phyloP scores from a whole-genome alignment of 2,329 filamentous ascomycete genomes.

The Amylocarpus encephaloides region DNA sequence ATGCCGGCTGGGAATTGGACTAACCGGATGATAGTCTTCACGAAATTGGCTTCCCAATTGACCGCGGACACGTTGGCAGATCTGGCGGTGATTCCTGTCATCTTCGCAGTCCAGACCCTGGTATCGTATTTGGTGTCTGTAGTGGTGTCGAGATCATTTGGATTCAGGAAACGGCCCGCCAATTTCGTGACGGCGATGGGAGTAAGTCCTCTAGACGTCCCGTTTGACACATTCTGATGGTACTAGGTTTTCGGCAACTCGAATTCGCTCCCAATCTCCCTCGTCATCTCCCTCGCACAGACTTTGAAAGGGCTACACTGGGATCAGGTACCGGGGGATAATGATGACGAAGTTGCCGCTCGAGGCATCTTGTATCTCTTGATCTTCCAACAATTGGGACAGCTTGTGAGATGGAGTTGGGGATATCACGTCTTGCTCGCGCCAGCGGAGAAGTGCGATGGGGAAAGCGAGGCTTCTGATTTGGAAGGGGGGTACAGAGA shows the following conservation, averaged over 20 bases:
- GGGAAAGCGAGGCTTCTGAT: constrained; percentile 37
- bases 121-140: constrained; percentile 77
- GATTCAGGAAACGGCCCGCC: constrained; percentile 75
- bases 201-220: constrained; percentile 36
- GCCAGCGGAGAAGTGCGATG: constrained; percentile 66
- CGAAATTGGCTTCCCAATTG: constrained; percentile 90
- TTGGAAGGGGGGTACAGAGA: constrained; percentile 49
- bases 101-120: constrained; percentile 81
- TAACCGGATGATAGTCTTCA: constrained; percentile 63
- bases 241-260: constrained; percentile 85
- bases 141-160: constrained; percentile 64
- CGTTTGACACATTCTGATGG: constrained; percentile 11
- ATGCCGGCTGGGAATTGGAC: background rate
- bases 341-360: constrained; percentile 89
- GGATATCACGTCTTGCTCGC: constrained; percentile 93
- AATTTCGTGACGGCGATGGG: constrained; percentile 98
- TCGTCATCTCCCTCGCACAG: constrained; percentile 88
- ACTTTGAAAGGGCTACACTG: constrained; percentile 90
- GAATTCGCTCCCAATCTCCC: constrained; percentile 93
- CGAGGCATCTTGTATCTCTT: constrained; percentile 91
- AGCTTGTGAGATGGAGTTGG: constrained; percentile 96
- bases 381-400: constrained; percentile 95
- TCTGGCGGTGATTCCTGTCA: constrained; percentile 88
- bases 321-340: constrained; percentile 85
- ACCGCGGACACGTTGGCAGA: constrained; percentile 86